Base-by-base conservation (phyloP, 331 rosid species). In the Malus hybrid region DNA sequence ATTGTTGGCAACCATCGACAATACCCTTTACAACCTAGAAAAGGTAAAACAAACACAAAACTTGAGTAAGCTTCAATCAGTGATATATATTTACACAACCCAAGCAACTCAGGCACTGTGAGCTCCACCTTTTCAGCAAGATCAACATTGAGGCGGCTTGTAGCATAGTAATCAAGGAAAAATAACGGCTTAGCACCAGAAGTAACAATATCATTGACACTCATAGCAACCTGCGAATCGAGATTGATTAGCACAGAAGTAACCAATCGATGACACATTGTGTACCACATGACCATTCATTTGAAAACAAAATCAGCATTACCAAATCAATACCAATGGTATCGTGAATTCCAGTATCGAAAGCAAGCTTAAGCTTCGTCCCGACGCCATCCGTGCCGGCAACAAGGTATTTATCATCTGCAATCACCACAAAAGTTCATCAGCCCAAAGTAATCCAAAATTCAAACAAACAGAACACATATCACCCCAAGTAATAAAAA, bases 371-470 rank as follows among this genome's bases (percentile, higher is more conserved):
- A 80, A 92, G 75, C 78, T 94, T 94, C 18, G 97, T 94, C 71
- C 97, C 97, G 72, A 92, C 97, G 18, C 99, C 99, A 73, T 92
- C 99, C 0, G 97, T 94, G 18, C 97, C 99, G 4, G 97, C 96
- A 73, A 92, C 97, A 33, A 92, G 95, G 80, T 86, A 94, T 0
- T 90, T 83, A 86, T 90, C 96, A 77, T 93, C 96, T 93, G 71
- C 57, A 52, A 52, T 44, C 84, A 75, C 56, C 69, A 28, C 3
- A 61, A 16, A 75, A 68, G 6, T 61, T 9, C 10, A 66, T 77
- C 67, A 84, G 22, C 56, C 32, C 20, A 12, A 61, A 48, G 68
- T 5, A 1, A n/a, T 4, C 14, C 3, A 71, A 36, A 57, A 30
- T 0, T n/a, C 46, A 42, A 68, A 71, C 16, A 11, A 30, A 29